Conservation (phyloP, 345 rosid genomes). For the Bretschneidera sinensis region DNA sequence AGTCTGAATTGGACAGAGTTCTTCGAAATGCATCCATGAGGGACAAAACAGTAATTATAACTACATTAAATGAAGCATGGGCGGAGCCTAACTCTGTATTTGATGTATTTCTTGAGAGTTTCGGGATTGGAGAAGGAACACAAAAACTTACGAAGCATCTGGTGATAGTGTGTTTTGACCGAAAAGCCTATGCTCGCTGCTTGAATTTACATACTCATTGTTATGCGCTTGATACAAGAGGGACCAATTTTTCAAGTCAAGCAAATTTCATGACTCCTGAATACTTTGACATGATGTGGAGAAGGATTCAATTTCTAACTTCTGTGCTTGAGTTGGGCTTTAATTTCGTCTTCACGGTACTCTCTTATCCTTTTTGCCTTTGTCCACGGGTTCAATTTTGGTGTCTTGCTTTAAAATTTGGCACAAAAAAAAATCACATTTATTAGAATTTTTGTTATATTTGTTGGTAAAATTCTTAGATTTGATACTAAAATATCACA, state of each 20-base stretch:
- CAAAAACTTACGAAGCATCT: slow-evolving; percentile 36
- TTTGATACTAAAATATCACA: no score
- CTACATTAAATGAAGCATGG: slow-evolving; percentile 68
- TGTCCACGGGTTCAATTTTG: no score
- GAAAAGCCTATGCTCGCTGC: slow-evolving; percentile 49
- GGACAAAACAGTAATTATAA: slow-evolving; percentile 54
- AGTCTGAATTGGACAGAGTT: no score
- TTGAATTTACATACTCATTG: slow-evolving; percentile 40
- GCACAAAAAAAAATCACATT: no score
- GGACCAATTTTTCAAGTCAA: slow-evolving; percentile 36
- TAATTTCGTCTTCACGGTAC: slow-evolving; percentile 65
- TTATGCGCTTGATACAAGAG: slow-evolving; percentile 25
- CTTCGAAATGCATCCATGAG: slow-evolving; percentile 20
- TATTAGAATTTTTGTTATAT: no score
- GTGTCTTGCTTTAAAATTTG: no score
- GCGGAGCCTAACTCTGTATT: slow-evolving; percentile 47
- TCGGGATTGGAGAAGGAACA: slow-evolving; percentile 46
- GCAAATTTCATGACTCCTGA: slow-evolving; percentile 47
- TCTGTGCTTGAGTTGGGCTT: slow-evolving; percentile 41
- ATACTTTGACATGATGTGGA: slow-evolving; percentile 75
- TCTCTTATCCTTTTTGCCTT: background rate
- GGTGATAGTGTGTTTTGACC: slow-evolving; percentile 48
- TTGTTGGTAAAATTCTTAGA: no score
- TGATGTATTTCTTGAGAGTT: slow-evolving; percentile 59
- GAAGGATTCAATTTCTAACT: slow-evolving; percentile 42